Evolutionary conservation across 352 stramenopile species (phyloP).

Genomic region (Phytophthora capsici): DNA sequence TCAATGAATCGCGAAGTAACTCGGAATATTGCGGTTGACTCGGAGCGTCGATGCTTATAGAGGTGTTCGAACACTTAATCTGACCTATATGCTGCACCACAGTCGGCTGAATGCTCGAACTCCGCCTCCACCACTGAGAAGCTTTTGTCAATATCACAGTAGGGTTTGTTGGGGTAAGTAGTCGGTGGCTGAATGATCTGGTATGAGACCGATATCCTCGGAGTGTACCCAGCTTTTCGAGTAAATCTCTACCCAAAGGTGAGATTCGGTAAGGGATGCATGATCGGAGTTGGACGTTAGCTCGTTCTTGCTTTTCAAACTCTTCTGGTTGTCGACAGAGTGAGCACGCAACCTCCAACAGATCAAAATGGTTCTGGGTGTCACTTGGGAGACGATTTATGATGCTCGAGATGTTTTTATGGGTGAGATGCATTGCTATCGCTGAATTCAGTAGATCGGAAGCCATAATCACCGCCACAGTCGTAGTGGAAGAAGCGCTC

Average conservation of each 20-base stretch:
- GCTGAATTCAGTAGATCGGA: neutral
- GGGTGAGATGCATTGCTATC: neutral
- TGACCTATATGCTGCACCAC: neutral
- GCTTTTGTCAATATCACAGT: neutral
- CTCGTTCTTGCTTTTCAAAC: neutral
- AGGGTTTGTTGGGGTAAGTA: neutral
- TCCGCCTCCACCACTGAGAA: neutral
- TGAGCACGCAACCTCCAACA: neutral
- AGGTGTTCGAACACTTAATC: too few species aligned
- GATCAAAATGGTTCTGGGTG: neutral
- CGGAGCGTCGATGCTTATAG: too few species aligned
- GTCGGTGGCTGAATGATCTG: neutral
- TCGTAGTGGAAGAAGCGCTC: slow-evolving; percentile 5
- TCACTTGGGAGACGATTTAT: neutral
- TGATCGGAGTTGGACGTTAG: neutral
- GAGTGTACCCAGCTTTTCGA: neutral
- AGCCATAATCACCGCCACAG: slow-evolving; percentile 2
- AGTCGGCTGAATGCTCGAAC: slow-evolving; percentile 1
- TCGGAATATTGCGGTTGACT: neutral
- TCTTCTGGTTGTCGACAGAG: neutral
- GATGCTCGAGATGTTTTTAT: neutral
- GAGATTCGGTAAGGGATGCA: slow-evolving; percentile 1
- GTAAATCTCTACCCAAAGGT: neutral
- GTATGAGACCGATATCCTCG: neutral
- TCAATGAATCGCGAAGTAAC: slow-evolving; percentile 5